These are phyloP conservation scores for Ceriops decandra DNA, from an alignment of 345 rosid species.

Conservation along the genomic window DNA sequence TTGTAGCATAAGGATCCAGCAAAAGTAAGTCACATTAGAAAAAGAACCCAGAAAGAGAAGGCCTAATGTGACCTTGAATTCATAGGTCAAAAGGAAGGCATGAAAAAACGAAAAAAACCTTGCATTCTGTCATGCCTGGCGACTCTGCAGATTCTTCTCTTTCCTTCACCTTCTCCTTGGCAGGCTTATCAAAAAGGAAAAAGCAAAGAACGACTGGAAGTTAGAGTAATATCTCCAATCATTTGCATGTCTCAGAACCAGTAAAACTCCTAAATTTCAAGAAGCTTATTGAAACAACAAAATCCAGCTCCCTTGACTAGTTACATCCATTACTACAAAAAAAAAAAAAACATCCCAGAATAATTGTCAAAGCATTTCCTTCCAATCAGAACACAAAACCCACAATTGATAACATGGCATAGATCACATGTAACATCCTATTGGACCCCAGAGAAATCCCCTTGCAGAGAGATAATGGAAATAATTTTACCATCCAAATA, in stretches of 20 bases:
- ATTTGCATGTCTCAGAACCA: neutral
- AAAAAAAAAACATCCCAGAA: neutral
- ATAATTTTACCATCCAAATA: neutral
- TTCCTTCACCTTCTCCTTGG: conserved; percentile 59
- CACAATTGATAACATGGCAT: too few relatives aligned
- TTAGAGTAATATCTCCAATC: neutral
- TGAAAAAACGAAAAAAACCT: conserved; percentile 42
- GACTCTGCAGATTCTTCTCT: conserved; percentile 54
- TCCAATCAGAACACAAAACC: too few relatives aligned
- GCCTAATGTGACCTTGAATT: neutral
- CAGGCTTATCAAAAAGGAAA: conserved; percentile 38
- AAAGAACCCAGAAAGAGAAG: neutral
- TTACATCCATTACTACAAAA: neutral
- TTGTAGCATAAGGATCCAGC: too few relatives aligned
- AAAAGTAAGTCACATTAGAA: too few relatives aligned
- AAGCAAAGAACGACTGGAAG: conserved; percentile 3
- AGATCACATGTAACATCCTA: too few relatives aligned
- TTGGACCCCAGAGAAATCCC: neutral
- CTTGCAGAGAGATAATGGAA: neutral
- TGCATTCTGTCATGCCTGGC: conserved; percentile 71
- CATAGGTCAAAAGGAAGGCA: neutral
- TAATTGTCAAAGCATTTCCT: neutral
- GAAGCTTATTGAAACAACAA: neutral
- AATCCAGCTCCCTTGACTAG: neutral
- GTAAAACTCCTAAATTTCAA: neutral